Base-by-base conservation (phyloP, 78 protist genomes). In the Planoprotostelium fungivorum region DNA sequence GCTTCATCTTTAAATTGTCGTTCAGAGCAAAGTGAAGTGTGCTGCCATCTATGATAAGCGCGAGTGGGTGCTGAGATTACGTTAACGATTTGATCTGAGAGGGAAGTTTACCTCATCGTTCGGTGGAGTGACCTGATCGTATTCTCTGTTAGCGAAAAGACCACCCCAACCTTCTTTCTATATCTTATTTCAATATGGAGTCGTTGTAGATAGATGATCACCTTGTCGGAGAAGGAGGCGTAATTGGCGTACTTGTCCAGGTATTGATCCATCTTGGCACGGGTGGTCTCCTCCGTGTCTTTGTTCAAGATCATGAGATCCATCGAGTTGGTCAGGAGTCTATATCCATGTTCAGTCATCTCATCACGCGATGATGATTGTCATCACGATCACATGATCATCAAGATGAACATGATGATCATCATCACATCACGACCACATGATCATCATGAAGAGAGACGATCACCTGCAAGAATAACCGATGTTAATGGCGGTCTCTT, bases 401-500 rank as follows among this genome's bases (percentile, higher is more conserved):
- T 25, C 73, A 25, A 51, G 73, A 5, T 16, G 16, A 51, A 25
- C 16, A 25, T 16, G 5, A 51, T 51, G 16, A 5, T 25, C 16
- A 51, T 51, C 16, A 25, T 51, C 31, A 51, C 73, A 51, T 51
- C 16, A 51, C 16, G 16, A 51, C n/a, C n/a, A n/a, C n/a, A n/a
- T n/a, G n/a, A n/a, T n/a, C n/a, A n/a, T n/a, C n/a, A n/a, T n/a
- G n/a, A 51, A 51, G 5, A 51, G 5, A 16, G 5, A 16, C 16
- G 16, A 51, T 25, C 16, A 51, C 73, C 91, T 38, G 94, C 99
- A 97, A 0, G 98, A 93, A 38, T 87, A 90, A 5, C 98, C 99
- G 90, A 99, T 97, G 94, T 98, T 98, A 38, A 97, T 94, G 5
- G 99, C 99, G 28, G 99, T 98, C 90, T 98, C 99, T 86, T 92